These are phyloP conservation scores for Populus pruinosa DNA, from an alignment of 345 rosid species.

Conservation along the genomic window DNA sequence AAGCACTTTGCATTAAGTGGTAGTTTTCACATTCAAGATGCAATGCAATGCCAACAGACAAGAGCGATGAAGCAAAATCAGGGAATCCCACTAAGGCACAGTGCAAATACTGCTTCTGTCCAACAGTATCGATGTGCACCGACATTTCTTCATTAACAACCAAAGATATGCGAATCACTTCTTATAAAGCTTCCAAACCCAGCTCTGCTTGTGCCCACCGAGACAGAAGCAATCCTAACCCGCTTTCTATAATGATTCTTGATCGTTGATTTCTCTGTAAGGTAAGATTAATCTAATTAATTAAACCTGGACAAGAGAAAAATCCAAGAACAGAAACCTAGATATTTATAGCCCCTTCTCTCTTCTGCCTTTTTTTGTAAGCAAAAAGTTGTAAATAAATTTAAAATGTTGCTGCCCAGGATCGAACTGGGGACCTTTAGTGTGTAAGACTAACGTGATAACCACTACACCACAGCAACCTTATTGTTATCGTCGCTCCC, in stretches of 20 bases:
- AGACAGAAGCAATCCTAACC: not conserved
- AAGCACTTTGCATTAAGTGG: not conserved
- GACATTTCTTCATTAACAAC: not conserved
- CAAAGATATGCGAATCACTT: not conserved
- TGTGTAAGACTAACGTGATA: conserved; percentile 56
- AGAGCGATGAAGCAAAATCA: not conserved
- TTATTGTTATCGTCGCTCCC: no score
- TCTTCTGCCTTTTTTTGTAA: no score
- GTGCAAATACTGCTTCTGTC: not conserved
- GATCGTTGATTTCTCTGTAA: no score
- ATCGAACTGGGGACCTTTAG: conserved; percentile 53
- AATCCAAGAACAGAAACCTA: no score
- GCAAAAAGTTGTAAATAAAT: not conserved
- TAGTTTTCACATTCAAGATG: not conserved
- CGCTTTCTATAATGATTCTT: no score
- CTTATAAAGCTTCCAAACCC: no score
- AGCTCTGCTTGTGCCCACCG: not conserved
- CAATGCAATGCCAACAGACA: not conserved
- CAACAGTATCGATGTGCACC: not conserved
- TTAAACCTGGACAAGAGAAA: no score
- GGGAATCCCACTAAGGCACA: not conserved
- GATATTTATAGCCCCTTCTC: no score
- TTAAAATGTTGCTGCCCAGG: conserved; percentile 48
- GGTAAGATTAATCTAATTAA: no score
- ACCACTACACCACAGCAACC: conserved; percentile 57